phyloP scores from a whole-genome alignment of 441 rosid genomes.

The Adansonia madagascariensis region DNA sequence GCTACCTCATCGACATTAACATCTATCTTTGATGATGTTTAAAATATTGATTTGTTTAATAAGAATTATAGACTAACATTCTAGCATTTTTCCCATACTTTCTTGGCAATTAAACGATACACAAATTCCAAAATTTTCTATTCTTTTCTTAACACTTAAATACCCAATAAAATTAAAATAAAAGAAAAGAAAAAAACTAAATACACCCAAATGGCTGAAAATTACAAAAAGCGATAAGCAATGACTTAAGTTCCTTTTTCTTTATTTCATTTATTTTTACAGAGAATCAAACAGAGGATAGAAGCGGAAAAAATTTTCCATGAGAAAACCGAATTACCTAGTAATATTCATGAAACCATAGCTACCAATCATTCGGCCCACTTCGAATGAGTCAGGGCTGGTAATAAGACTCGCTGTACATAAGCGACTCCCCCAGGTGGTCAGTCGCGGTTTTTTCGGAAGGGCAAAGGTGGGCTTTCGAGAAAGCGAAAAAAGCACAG shows the following conservation, averaged over 20 bases:
- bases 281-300: neutral
- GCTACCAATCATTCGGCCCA: constrained; percentile 88
- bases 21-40: no score
- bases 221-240: neutral
- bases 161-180: neutral
- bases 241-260: neutral
- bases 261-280: neutral
- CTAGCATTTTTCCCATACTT: neutral
- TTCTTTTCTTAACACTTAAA: neutral
- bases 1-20: no score
- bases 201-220: neutral
- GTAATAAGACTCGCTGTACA: constrained; percentile 71
- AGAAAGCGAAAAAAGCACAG: constrained; percentile 17
- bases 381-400: constrained; percentile 79
- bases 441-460: constrained; percentile 3
- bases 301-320: neutral
- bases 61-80: neutral
- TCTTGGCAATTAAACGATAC: neutral
- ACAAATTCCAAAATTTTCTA: neutral
- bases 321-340: constrained; percentile 41
- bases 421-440: constrained; percentile 28
- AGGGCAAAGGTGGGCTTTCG: neutral
- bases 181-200: neutral
- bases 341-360: constrained; percentile 92
- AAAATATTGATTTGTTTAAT: no score